Evolutionary conservation across 73 alveolate genomes (phyloP).

Genomic region (Paraurostyla sp.): DNA sequence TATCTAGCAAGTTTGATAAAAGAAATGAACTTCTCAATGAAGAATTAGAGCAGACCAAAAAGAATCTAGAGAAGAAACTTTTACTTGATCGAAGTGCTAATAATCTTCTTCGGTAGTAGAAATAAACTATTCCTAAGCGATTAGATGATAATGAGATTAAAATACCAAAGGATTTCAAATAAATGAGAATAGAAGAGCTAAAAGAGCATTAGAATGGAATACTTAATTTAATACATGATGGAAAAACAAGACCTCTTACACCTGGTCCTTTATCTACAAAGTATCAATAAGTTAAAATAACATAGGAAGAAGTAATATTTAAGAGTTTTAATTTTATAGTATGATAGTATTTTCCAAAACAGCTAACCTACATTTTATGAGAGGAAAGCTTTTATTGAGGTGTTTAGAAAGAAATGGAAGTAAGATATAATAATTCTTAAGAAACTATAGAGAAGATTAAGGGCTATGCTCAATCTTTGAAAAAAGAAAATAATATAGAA

Average conservation of each 20-base stretch:
- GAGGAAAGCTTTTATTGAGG: slow-evolving; percentile 70
- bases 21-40: slow-evolving; percentile 29
- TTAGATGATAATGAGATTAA: neutral
- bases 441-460: slow-evolving; percentile 56
- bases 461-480: slow-evolving; percentile 74
- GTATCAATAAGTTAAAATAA: neutral
- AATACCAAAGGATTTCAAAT: slow-evolving; percentile 18
- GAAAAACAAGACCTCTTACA: neutral
- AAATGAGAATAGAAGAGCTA: slow-evolving; percentile 48
- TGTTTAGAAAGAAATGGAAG: slow-evolving; percentile 74
- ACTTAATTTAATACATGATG: slow-evolving; percentile 14
- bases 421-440: neutral
- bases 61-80: neutral
- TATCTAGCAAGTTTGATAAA: slow-evolving; percentile 27
- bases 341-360: slow-evolving; percentile 67
- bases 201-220: slow-evolving; percentile 63
- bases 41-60: slow-evolving; percentile 2
- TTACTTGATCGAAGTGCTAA: neutral
- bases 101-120: neutral
- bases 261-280: neutral
- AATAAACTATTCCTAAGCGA: neutral
- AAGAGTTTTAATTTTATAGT: neutral
- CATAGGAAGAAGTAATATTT: slow-evolving; percentile 7
- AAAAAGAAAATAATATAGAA: slow-evolving; percentile 28
- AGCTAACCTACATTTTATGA: slow-evolving; percentile 71